These are phyloP conservation scores for Carpinus fangiana DNA, from an alignment of 306 rosid species.

Conservation along the genomic window DNA sequence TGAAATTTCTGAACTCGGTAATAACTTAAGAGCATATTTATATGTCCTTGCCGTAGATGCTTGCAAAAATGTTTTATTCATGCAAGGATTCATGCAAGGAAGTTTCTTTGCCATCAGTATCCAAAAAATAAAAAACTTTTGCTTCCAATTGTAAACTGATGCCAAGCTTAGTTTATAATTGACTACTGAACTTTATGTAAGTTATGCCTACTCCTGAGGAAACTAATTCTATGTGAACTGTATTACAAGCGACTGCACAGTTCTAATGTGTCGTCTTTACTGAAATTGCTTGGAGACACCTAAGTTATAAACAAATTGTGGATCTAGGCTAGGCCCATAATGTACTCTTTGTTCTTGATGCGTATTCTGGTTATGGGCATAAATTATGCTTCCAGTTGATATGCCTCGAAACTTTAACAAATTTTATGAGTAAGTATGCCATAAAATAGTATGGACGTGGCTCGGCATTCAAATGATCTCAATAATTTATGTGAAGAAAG, in stretches of 20 bases:
- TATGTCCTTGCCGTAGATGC: constrained; percentile 8
- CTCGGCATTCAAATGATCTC: neutral
- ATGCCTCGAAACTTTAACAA: neutral
- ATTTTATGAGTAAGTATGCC: neutral
- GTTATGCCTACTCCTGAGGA: neutral
- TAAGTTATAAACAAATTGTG: neutral
- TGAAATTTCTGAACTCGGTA: constrained; percentile 77
- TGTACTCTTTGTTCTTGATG: neutral
- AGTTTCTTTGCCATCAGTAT: constrained; percentile 8
- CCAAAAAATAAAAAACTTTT: neutral
- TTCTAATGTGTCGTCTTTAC: constrained; percentile 1
- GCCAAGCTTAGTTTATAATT: neutral
- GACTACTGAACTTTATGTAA: constrained; percentile 4
- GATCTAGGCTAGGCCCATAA: neutral
- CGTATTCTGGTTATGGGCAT: neutral
- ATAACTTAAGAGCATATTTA: constrained; percentile 2
- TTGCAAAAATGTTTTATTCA: constrained; percentile 13
- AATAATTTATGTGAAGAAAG: no score
- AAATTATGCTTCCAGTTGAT: neutral
- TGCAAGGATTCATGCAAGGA: constrained; percentile 18
- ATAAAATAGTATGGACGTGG: neutral
- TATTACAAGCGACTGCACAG: constrained; percentile 2
- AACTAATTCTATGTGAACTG: constrained; percentile 20
- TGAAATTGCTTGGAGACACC: constrained; percentile 2
- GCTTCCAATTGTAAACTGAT: neutral